These are phyloP conservation scores for Astragalus membranaceus DNA, from an alignment of 306 rosid species.

Conservation along the genomic window DNA sequence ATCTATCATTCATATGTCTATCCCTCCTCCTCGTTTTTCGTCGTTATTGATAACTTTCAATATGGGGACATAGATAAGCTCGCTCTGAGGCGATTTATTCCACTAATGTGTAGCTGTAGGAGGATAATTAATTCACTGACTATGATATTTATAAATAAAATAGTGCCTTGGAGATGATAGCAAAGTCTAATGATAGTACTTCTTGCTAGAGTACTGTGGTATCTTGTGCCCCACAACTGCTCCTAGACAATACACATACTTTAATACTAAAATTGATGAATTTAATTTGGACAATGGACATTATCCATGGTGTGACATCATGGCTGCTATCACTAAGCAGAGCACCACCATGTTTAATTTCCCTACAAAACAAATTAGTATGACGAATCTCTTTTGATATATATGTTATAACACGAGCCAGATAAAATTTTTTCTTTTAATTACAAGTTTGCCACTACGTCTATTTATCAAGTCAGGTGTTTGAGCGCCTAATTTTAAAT, in stretches of 20 bases:
- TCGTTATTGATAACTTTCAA: neutral
- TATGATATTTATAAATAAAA: neutral
- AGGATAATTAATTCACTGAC: neutral
- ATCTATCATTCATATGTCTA: neutral
- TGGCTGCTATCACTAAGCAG: conserved; percentile 12
- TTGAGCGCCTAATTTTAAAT: no score
- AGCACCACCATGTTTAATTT: neutral
- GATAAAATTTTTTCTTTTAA: no score
- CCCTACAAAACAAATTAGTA: conserved; percentile 1
- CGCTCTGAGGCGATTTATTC: neutral
- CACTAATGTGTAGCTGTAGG: neutral
- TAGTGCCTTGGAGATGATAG: neutral
- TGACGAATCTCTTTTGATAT: neutral
- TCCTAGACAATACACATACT: neutral
- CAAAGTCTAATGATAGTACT: neutral
- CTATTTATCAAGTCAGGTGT: no score
- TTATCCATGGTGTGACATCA: conserved; percentile 10
- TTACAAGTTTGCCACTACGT: no score
- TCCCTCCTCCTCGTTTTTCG: neutral
- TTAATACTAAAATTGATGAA: neutral
- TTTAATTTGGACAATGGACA: neutral
- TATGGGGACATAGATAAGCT: neutral
- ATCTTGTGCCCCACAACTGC: neutral
- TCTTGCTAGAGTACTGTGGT: neutral
- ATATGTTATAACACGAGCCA: no score